These are phyloP conservation scores for Silybum marianum DNA, from an alignment of 129 eudicot genomes.

Conservation along the genomic window DNA sequence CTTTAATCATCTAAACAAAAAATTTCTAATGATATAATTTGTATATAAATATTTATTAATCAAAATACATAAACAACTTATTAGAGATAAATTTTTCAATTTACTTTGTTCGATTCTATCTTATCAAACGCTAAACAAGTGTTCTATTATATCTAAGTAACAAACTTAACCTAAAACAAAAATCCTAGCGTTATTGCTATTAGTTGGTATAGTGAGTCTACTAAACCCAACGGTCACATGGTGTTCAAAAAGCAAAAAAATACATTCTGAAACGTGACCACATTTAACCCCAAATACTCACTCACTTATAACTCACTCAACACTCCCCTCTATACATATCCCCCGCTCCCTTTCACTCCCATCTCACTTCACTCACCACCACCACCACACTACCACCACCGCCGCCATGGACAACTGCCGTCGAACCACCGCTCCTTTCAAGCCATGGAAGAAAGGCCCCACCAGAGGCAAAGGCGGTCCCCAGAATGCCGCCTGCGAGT, in stretches of 20 bases:
- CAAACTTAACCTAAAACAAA: too few species aligned
- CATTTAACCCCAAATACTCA: conserved; percentile 55
- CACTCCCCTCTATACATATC: conserved; percentile 64
- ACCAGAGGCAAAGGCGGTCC: conserved; percentile 97
- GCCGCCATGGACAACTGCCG: conserved; percentile 62
- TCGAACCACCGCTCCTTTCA: conserved; percentile 54
- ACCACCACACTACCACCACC: neutral
- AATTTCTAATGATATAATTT: too few species aligned
- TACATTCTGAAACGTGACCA: conserved; percentile 63
- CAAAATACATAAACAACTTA: too few species aligned
- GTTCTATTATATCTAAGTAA: too few species aligned
- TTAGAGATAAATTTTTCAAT: too few species aligned
- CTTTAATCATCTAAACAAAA: too few species aligned
- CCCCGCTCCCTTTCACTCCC: conserved; percentile 54
- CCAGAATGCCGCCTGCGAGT: conserved; percentile 82
- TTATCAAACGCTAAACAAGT: too few species aligned
- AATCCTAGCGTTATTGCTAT: too few species aligned
- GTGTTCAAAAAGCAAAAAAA: conserved; percentile 37
- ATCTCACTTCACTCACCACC: conserved; percentile 25
- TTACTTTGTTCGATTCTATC: too few species aligned
- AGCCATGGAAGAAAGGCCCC: conserved; percentile 98
- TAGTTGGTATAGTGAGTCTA: neutral
- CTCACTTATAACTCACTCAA: neutral
- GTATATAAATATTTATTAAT: too few species aligned
- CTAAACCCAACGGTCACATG: conserved; percentile 80